Evolutionary conservation across 768 basidiomycete genomes (phyloP).

Genomic region (Dioszegia crocea): DNA sequence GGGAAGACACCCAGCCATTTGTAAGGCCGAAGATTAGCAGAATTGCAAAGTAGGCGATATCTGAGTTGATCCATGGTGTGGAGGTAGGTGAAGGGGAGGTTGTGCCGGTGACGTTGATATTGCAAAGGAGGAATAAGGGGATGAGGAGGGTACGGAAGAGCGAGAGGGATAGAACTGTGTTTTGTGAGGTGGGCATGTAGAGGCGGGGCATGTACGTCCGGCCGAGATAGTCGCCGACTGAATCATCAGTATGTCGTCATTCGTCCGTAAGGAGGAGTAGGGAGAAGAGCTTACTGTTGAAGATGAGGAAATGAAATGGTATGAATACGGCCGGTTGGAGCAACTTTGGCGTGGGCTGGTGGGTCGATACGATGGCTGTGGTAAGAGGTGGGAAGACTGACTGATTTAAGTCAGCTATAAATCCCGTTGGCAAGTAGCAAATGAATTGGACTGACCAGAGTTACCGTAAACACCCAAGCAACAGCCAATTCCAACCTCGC

Average conservation of each 20-base stretch:
- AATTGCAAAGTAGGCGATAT: slow-evolving; percentile 68
- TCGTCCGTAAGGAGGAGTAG: not conserved
- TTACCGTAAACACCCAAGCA: slow-evolving; percentile 70
- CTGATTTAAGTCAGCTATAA: slow-evolving; percentile 51
- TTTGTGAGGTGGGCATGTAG: slow-evolving; percentile 66
- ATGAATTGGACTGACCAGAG: slow-evolving; percentile 59
- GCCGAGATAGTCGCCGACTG: slow-evolving; percentile 48
- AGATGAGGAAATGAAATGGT: slow-evolving; percentile 66
- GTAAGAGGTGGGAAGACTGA: slow-evolving; percentile 85
- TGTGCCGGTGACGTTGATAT: slow-evolving; percentile 52
- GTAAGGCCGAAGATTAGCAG: slow-evolving; percentile 69
- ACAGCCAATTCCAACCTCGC: slow-evolving; percentile 66
- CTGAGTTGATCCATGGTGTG: slow-evolving; percentile 66
- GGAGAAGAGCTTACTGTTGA: slow-evolving; percentile 42
- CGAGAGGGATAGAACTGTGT: slow-evolving; percentile 62
- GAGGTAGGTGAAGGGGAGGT: not conserved
- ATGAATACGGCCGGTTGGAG: slow-evolving; percentile 55
- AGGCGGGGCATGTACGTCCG: slow-evolving; percentile 46
- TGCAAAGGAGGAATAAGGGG: slow-evolving; percentile 83
- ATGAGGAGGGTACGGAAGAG: slow-evolving; percentile 73
- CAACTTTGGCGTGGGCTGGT: slow-evolving; percentile 51
- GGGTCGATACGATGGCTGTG: slow-evolving; percentile 65
- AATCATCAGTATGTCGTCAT: not conserved
- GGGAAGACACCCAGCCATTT: slow-evolving; percentile 67
- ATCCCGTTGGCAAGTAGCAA: not conserved